These are phyloP conservation scores for Kandelia obovata DNA, from an alignment of 345 rosid genomes.

Conservation along the genomic window DNA sequence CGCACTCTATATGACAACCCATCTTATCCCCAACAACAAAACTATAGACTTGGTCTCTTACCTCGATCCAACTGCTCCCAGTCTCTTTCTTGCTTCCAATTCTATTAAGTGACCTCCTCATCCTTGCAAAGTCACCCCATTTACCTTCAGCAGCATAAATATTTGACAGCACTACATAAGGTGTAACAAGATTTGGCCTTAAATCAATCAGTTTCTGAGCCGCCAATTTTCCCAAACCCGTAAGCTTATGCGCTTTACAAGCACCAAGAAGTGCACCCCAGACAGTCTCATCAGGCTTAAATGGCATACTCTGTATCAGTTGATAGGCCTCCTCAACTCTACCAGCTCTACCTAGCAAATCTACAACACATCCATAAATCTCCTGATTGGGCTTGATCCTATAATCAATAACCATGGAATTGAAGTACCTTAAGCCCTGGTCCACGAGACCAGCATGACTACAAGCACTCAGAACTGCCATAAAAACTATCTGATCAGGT, in stretches of 20 bases:
- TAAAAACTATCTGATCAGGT: conserved; percentile 76
- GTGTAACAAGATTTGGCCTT: conserved; percentile 55
- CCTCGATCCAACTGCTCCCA: conserved; percentile 82
- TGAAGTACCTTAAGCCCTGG: conserved; percentile 70
- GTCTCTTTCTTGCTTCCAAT: conserved; percentile 66
- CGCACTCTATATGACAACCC: conserved; percentile 35
- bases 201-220: conserved; percentile 59
- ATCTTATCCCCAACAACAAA: conserved; percentile 55
- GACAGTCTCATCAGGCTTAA: conserved; percentile 66
- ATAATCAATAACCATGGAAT: conserved; percentile 47
- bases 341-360: conserved; percentile 88
- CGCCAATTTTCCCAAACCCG: conserved; percentile 55
- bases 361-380: conserved; percentile 78
- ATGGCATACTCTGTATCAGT: conserved; percentile 66
- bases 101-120: conserved; percentile 58
- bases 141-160: conserved; percentile 76
- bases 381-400: conserved; percentile 50
- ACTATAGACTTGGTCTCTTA: conserved; percentile 54
- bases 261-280: conserved; percentile 88
- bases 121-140: conserved; percentile 64
- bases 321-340: conserved; percentile 75
- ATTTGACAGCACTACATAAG: conserved; percentile 69
- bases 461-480: conserved; percentile 87
- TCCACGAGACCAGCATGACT: conserved; percentile 84
- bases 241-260: conserved; percentile 58